Conservation (phyloP, 768 basidiomycete genomes). For the Russula abietina region DNA sequence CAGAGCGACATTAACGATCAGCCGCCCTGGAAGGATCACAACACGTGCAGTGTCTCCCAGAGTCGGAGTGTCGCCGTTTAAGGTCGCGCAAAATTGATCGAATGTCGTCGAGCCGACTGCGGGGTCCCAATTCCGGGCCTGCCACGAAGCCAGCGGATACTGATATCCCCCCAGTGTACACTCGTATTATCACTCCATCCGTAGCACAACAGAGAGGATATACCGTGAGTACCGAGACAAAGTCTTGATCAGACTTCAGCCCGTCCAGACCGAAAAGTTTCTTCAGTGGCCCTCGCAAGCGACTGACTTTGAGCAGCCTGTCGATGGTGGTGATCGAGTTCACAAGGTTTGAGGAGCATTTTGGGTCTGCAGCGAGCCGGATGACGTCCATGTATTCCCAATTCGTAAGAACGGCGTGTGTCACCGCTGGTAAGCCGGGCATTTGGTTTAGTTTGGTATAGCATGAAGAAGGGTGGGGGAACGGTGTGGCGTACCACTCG, state of each 20-base stretch:
- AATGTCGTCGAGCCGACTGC: constrained; percentile 53
- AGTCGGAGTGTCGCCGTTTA: constrained; percentile 30
- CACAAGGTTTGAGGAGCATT: constrained; percentile 55
- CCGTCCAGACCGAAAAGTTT: constrained; percentile 66
- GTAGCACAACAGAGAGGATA: constrained; percentile 19
- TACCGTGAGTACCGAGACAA: constrained; percentile 63
- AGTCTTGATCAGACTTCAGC: constrained; percentile 70
- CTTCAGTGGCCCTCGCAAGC: constrained; percentile 53
- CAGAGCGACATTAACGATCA: constrained; percentile 49
- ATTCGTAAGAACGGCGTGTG: constrained; percentile 72
- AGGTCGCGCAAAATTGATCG: constrained; percentile 56
- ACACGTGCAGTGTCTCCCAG: neutral
- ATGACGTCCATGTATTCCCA: constrained; percentile 91
- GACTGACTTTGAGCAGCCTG: constrained; percentile 44
- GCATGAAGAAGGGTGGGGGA: neutral
- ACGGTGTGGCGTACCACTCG: constrained; percentile 51
- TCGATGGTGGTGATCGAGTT: constrained; percentile 59
- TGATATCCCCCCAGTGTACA: too few species aligned
- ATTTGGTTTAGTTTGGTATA: neutral
- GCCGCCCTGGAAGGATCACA: constrained; percentile 1
- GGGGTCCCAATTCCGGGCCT: constrained; percentile 84
- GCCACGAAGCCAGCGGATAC: constrained; percentile 68
- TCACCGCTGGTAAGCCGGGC: constrained; percentile 50
- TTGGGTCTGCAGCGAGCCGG: constrained; percentile 57
- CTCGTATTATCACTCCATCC: neutral